Percentiles rank a stretch among this genome's conserved stretches.
These are phyloP conservation scores for Eremothecium coryli DNA, from an alignment of 1,139 yeast species.

Conservation along the genomic window DNA sequence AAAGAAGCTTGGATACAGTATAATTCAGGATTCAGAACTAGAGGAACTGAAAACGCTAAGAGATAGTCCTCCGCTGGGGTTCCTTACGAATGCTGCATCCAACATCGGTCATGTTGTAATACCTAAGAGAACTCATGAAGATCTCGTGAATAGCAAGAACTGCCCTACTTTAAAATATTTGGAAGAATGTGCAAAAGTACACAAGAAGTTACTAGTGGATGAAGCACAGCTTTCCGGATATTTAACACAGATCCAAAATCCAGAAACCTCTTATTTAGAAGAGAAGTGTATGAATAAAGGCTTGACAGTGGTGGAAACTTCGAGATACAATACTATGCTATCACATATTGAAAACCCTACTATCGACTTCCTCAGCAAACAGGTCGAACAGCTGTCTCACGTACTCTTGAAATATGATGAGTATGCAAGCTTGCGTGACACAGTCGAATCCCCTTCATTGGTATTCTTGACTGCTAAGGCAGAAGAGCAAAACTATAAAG, in stretches of 20 bases:
- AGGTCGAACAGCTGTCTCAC: conserved; percentile 23
- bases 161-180: conserved; percentile 16
- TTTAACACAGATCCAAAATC: conserved; percentile 20
- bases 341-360: conserved; percentile 24
- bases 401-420: background rate
- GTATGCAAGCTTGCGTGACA: conserved; percentile 9
- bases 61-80: conserved; percentile 11
- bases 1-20: conserved; percentile 23
- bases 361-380: conserved; percentile 19
- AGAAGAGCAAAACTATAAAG: background rate
- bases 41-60: conserved; percentile 18
- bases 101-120: conserved; percentile 10
- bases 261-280: conserved; percentile 12
- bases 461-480: conserved; percentile 20
- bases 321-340: conserved; percentile 13
- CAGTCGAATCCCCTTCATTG: conserved; percentile 20
- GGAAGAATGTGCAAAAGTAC: conserved; percentile 20
- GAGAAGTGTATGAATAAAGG: conserved; percentile 24
- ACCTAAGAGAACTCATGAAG: conserved; percentile 5
- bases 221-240: conserved; percentile 29
- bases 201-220: conserved; percentile 27
- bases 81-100: conserved; percentile 7
- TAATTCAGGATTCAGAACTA: conserved; percentile 27
- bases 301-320: conserved; percentile 28
- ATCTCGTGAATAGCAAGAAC: background rate